Evolutionary conservation across 768 basidiomycete genomes (phyloP), one percentile per base, ranked within the genome.

Genomic region (Gloeostereum incarnatum): DNA sequence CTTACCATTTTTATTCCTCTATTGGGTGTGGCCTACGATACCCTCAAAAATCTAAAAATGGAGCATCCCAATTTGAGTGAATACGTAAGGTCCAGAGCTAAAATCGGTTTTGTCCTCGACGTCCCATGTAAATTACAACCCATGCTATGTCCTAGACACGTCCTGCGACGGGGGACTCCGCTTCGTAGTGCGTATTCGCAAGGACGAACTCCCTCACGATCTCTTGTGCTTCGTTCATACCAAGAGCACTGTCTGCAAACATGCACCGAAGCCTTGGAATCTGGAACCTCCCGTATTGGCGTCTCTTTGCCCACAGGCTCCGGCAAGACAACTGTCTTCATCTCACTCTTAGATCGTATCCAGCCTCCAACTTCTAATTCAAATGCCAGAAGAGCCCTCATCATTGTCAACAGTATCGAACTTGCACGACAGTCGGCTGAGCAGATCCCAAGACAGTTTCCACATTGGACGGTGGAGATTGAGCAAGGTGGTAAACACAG

Each of bases 241-340:
- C 93, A 97, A 51, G 73, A 84, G 45, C 66, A 73, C 6, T 92
- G 89, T 52, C 63, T 97, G 19, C 62, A 75, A 10, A 77, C 85
- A 3, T 93, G 91, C 54, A 60, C 77, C 2, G 71, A 75, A 14
- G 86, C 92, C 6, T 63, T 94, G 11, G 52, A 60, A 16, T 56
- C 65, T 19, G 88, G 90, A n/a, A 59, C 59, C 31, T 73, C 78
- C 5, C 77, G 89, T 20, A 80, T 91, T 13, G 89, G 78, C 11
- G 72, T 79, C 6, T 75, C 72, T 5, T 60, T 89, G 4, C 89
- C 90, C 30, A 89, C 88, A 22, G 90, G 89, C 18, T 74, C 86
- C 13, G 78, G 78, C 3, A 97, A 98, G 59, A 98, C 93, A 0
- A 86, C 88, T 0, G 82, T 96, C 38, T 98, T 98, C 59, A 77